phyloP scores from a whole-genome alignment of 2,329 filamentous ascomycete species.

The Pleoardoris graminearum region DNA sequence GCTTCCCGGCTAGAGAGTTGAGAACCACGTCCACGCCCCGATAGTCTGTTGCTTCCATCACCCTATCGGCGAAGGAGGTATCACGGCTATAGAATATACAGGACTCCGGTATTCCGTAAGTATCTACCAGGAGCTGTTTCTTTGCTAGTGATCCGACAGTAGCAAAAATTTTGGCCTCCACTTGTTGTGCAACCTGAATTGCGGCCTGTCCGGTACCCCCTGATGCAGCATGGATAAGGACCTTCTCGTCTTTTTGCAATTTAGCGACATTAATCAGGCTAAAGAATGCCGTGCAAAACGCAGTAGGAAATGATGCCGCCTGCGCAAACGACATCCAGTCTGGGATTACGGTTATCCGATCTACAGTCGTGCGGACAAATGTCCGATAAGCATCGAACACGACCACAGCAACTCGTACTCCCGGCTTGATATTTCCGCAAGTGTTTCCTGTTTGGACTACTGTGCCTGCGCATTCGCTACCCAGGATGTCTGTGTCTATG shows the following conservation, averaged over 20 bases:
- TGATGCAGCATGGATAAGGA: conserved; percentile 32
- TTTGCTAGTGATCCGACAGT: conserved; percentile 17
- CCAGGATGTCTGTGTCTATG: not conserved
- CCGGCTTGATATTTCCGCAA: no score
- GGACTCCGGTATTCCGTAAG: conserved; percentile 28
- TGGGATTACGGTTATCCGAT: no score
- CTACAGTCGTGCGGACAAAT: no score
- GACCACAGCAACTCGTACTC: no score
- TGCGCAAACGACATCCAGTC: no score
- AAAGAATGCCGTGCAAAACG: conserved; percentile 22
- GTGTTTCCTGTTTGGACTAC: not conserved
- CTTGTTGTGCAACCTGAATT: conserved; percentile 21
- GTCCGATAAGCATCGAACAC: no score
- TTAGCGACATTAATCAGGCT: conserved; percentile 25
- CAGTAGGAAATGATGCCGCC: conserved; percentile 8
- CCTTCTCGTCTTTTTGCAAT: conserved; percentile 32
- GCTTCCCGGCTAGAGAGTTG: conserved; percentile 34
- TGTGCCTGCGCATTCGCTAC: not conserved
- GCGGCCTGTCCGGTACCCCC: conserved; percentile 29
- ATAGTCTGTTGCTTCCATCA: conserved; percentile 27
- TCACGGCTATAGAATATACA: conserved; percentile 41
- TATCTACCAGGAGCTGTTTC: conserved; percentile 1
- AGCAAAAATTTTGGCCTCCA: conserved; percentile 24
- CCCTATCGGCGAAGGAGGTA: conserved; percentile 27
- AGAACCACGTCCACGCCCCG: conserved; percentile 43